Conservation (phyloP, 2,329 filamentous ascomycete genomes). For the Aspergillus tamarii region DNA sequence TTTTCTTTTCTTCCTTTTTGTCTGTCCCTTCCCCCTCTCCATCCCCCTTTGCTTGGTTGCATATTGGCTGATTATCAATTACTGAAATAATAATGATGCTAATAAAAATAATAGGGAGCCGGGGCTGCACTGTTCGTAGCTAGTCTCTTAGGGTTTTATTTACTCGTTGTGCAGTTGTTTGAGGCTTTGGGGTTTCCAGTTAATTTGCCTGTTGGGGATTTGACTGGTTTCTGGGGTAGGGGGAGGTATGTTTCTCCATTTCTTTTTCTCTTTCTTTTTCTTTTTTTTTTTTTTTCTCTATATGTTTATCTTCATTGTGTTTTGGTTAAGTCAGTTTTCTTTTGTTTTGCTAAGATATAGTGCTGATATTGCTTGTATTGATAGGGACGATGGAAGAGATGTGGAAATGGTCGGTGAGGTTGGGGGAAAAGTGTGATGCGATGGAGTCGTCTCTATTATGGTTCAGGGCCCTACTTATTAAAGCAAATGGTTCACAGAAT, state of each 20-base stretch:
- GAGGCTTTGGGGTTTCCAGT: constrained; percentile 58
- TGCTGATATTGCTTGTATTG: neutral
- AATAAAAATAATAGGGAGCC: neutral
- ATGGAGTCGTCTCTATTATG: too few relatives aligned
- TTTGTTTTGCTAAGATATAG: too few relatives aligned
- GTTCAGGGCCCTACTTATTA: too few relatives aligned
- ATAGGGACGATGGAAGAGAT: neutral
- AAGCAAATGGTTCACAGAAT: too few relatives aligned
- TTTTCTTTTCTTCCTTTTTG: neutral
- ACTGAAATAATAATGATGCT: too few relatives aligned
- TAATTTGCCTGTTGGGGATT: constrained; percentile 48
- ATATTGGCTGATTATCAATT: neutral
- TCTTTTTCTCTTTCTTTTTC: neutral
- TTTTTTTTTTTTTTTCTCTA: neutral
- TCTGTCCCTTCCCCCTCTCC: too few relatives aligned
- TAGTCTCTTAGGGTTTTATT: constrained; percentile 55
- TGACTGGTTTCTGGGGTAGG: constrained; percentile 21
- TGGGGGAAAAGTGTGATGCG: neutral
- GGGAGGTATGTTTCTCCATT: neutral
- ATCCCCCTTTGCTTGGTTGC: rapidly evolving
- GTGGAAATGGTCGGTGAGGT: neutral
- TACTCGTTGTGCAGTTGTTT: constrained; percentile 58
- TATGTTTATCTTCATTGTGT: neutral
- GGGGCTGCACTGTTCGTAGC: constrained; percentile 47
- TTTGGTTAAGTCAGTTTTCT: too few relatives aligned